Conservation (phyloP, 345 rosid species). For the Hevea brasiliensis region DNA sequence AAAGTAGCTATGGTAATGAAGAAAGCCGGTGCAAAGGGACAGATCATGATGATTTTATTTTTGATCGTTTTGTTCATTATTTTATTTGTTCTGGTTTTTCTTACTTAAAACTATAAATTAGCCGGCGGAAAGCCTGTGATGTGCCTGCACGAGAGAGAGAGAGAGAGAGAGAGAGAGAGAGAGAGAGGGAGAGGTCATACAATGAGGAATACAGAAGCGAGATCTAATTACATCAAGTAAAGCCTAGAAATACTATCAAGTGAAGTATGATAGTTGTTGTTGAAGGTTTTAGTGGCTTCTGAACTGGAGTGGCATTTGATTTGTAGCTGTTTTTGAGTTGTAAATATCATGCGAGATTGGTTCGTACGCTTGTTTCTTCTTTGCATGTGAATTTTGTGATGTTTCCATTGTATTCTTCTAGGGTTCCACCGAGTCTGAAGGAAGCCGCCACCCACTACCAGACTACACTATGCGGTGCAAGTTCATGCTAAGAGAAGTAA, state of each 20-base stretch:
- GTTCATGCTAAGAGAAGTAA: no score
- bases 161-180: no score
- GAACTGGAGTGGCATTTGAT: background rate
- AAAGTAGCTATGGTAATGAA: slow-evolving; percentile 97
- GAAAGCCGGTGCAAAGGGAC: slow-evolving; percentile 93
- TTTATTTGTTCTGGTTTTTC: slow-evolving; percentile 68
- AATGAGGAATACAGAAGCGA: background rate
- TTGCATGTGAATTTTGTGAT: no score
- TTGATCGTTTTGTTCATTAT: slow-evolving; percentile 77
- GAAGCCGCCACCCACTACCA: no score
- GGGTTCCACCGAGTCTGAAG: no score
- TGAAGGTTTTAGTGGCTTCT: background rate
- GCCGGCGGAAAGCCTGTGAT: no score
- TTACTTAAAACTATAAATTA: background rate
- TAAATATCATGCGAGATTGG: background rate
- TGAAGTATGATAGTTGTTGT: background rate
- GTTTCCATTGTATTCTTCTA: no score
- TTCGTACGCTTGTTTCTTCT: background rate
- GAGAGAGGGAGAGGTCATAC: background rate
- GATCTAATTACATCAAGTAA: no score
- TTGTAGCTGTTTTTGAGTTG: background rate
- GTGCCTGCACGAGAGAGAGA: background rate
- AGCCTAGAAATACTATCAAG: no score
- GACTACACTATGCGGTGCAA: no score
- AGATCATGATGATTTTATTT: slow-evolving; percentile 87